Conservation (phyloP, 78 protist genomes). For the Anaeramoeba flamelloides region DNA sequence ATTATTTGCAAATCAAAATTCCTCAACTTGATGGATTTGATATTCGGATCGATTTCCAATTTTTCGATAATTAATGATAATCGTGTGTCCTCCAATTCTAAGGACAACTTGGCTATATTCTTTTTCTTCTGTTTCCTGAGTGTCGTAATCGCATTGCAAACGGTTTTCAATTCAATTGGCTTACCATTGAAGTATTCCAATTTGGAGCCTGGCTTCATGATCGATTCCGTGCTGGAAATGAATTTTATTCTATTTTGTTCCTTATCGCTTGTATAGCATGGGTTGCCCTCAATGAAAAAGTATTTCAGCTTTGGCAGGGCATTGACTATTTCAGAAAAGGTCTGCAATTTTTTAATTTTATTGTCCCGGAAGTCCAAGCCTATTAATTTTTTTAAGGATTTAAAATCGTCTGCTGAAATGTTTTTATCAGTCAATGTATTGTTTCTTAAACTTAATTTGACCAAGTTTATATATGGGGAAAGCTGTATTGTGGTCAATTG, state of each 20-base stretch:
- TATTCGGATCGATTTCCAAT: background rate
- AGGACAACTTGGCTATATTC: too few relatives aligned
- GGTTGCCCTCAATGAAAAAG: background rate
- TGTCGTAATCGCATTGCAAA: background rate
- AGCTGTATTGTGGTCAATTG: background rate
- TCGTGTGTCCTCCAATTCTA: background rate
- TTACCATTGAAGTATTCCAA: background rate
- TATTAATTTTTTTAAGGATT: background rate
- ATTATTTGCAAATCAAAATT: background rate
- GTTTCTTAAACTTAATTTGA: background rate
- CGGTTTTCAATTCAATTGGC: background rate
- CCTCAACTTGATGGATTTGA: background rate
- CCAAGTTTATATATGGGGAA: background rate
- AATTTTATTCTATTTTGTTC: background rate
- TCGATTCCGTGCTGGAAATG: background rate
- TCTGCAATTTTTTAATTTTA: background rate
- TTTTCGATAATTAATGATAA: background rate
- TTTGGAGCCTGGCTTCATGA: background rate
- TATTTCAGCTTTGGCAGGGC: background rate
- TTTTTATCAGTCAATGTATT: background rate
- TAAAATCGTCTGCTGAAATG: background rate
- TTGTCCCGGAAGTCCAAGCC: background rate
- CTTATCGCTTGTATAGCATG: background rate
- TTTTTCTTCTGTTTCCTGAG: background rate
- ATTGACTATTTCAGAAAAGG: background rate